Percentiles rank a stretch among this genome's conserved stretches.
These are phyloP conservation scores for Colletotrichum liriopes DNA, from an alignment of 2,329 filamentous ascomycete species.

Conservation along the genomic window DNA sequence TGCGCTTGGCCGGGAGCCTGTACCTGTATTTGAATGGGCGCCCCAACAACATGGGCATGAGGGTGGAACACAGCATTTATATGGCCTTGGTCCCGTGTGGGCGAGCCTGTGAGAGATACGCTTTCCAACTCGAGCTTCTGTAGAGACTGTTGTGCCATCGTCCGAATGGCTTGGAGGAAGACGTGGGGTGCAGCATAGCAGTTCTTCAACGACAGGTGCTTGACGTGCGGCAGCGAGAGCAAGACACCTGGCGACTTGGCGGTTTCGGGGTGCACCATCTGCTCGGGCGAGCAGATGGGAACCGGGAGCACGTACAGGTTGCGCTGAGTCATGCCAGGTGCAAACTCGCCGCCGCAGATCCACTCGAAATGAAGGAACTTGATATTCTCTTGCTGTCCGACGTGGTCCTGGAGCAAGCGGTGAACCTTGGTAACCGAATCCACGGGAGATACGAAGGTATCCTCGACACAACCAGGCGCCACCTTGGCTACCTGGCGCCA, in stretches of 20 bases:
- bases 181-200: constrained; percentile 77
- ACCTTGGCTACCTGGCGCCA: constrained; percentile 74
- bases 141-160: constrained; percentile 63
- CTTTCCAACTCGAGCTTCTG: constrained; percentile 73
- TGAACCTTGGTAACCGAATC: constrained; percentile 67
- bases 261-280: constrained; percentile 51
- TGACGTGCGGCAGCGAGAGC: constrained; percentile 69
- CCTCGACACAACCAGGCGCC: constrained; percentile 65
- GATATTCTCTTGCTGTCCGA: constrained; percentile 66
- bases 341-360: constrained; percentile 78
- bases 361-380: constrained; percentile 76
- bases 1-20: constrained; percentile 13
- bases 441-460: constrained; percentile 65
- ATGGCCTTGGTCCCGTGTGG: constrained; percentile 44
- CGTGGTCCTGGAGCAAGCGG: constrained; percentile 65
- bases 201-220: constrained; percentile 75
- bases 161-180: constrained; percentile 66
- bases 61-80: constrained; percentile 42
- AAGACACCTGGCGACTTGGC: constrained; percentile 56
- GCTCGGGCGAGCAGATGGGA: constrained; percentile 58
- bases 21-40: constrained; percentile 28
- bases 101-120: constrained; percentile 73
- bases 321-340: constrained; percentile 72
- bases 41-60: constrained; percentile 12
- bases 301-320: constrained; percentile 76